A percentile compares a stretch with the other conserved stretches of the same genome.
Conservation (phyloP, 2,329 filamentous ascomycete genomes). For the Calonectria montana region DNA sequence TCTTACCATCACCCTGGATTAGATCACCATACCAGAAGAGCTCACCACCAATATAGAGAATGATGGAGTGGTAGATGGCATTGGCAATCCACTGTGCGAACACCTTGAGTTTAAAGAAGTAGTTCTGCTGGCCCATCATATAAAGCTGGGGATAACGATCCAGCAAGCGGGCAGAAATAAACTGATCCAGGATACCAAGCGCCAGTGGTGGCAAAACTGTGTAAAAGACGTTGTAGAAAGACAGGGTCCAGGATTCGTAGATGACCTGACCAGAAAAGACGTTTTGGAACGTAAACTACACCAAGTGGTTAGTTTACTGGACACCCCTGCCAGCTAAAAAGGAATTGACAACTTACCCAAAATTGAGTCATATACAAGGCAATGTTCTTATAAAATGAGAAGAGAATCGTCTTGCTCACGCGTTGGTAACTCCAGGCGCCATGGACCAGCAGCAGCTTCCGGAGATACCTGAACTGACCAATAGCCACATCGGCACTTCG, state of each 20-base stretch:
- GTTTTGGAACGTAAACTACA: constrained; percentile 95
- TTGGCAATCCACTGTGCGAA: constrained; percentile 95
- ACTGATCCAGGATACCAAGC: constrained; percentile 97
- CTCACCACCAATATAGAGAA: constrained; percentile 88
- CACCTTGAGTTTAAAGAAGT: constrained; percentile 92
- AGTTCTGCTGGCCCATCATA: constrained; percentile 88
- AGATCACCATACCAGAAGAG: constrained; percentile 87
- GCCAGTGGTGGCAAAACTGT: constrained; percentile 93
- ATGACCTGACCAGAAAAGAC: constrained; percentile 98
- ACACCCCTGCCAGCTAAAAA: too few species aligned
- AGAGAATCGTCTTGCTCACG: constrained; percentile 95
- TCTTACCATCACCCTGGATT: constrained; percentile 80
- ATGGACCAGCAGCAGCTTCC: constrained; percentile 93
- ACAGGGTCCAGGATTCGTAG: constrained; percentile 99
- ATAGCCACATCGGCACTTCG: constrained; percentile 96
- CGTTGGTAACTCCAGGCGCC: constrained; percentile 98
- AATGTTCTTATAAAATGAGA: constrained; percentile 99
- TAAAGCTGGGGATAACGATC: constrained; percentile 98
- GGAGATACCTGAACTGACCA: constrained; percentile 93
- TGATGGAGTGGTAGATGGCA: constrained; percentile 93
- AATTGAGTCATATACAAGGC: constrained; percentile 99
- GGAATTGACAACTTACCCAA: constrained; percentile 74
- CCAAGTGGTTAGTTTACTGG: constrained; percentile 38
- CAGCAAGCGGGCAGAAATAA: constrained; percentile 91
- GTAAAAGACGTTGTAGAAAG: constrained; percentile 99